Evolutionary conservation across 1,139 yeast genomes (phyloP).

Genomic region (Zygosaccharomyces pseudobailii): DNA sequence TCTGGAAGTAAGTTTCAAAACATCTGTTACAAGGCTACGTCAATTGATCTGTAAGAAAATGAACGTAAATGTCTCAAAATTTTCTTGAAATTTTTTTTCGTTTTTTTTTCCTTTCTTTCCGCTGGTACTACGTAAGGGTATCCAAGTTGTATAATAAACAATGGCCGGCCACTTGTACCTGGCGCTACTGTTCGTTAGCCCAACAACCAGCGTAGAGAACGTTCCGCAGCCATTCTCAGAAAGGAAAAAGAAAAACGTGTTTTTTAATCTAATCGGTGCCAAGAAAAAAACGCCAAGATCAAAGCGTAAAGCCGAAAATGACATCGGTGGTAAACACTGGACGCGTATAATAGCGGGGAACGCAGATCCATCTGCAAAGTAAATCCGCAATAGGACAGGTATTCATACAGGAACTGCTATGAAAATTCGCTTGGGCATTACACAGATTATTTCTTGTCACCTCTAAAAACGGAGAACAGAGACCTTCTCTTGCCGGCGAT

Average conservation of each 20-base stretch:
- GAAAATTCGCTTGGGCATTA: not conserved
- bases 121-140: not conserved
- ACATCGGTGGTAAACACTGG: not conserved
- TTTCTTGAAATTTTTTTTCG: not conserved
- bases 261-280: not conserved
- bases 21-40: not conserved
- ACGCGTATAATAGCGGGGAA: not conserved
- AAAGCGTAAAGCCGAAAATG: not conserved
- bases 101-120: not conserved
- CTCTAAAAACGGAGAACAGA: slow-evolving; percentile 24
- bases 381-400: not conserved
- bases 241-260: not conserved
- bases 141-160: not conserved
- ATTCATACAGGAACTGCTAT: not conserved
- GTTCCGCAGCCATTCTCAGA: not conserved
- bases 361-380: not conserved
- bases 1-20: not conserved
- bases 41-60: not conserved
- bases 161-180: not conserved
- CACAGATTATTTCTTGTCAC: slow-evolving; percentile 10
- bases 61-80: not conserved
- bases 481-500: slow-evolving; percentile 26
- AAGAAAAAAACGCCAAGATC: not conserved
- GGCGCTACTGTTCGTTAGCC: not conserved
- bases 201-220: not conserved